These are phyloP conservation scores for Geosmithia flava DNA, from an alignment of 2,329 filamentous ascomycete genomes.

Conservation along the genomic window DNA sequence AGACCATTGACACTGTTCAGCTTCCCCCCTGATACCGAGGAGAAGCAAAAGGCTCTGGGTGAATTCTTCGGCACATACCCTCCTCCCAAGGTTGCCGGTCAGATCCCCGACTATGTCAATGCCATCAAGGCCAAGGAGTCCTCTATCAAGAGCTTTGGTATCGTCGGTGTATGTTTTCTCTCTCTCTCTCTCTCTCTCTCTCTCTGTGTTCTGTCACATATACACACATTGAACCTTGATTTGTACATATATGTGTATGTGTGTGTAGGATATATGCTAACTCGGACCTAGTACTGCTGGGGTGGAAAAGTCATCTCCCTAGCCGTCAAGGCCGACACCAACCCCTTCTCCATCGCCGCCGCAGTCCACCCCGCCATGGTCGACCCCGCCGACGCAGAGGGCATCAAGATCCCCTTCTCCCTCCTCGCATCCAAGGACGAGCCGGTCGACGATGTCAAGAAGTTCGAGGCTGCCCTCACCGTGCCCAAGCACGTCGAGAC, in stretches of 20 bases:
- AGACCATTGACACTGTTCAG: slow-evolving; percentile 12
- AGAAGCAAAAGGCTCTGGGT: slow-evolving; percentile 38
- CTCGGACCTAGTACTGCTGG: slow-evolving; percentile 46
- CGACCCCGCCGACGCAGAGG: slow-evolving; percentile 45
- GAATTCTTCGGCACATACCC: slow-evolving; percentile 38
- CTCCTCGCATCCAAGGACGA: slow-evolving; percentile 58
- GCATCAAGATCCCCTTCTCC: slow-evolving; percentile 47
- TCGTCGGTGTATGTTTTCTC: slow-evolving; percentile 44
- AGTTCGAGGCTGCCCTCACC: slow-evolving; percentile 40
- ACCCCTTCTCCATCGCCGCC: slow-evolving; percentile 42
- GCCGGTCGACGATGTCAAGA: slow-evolving; percentile 37
- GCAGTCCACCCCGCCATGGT: slow-evolving; percentile 51
- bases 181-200: neutral
- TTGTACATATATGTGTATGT: slow-evolving; percentile 1
- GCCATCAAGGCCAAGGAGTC: slow-evolving; percentile 39
- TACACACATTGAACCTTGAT: slow-evolving; percentile 2
- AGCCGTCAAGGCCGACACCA: slow-evolving; percentile 32
- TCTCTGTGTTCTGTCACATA: neutral
- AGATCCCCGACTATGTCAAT: slow-evolving; percentile 42
- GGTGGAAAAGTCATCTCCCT: slow-evolving; percentile 55
- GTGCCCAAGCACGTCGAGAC: slow-evolving; percentile 49
- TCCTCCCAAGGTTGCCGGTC: slow-evolving; percentile 31
- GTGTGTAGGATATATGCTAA: neutral
- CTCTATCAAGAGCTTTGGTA: slow-evolving; percentile 44
- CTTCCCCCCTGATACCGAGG: slow-evolving; percentile 51